Conservation (phyloP, 106 monocot species). For the Agapanthus africanus region DNA sequence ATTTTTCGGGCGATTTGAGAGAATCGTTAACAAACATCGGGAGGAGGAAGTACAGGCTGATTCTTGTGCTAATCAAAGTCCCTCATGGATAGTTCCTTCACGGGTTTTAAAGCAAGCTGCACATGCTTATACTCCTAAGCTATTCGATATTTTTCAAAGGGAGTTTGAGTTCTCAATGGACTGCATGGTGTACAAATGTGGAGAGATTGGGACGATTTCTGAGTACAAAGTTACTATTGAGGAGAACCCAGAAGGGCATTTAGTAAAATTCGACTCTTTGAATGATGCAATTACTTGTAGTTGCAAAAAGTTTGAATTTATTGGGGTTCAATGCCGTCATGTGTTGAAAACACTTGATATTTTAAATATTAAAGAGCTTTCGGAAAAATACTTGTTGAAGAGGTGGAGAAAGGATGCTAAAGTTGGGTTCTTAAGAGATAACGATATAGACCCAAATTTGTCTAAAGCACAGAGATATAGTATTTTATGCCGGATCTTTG, state of each 20-base stretch:
- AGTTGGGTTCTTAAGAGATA: not conserved
- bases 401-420: conserved; percentile 7
- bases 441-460: not conserved
- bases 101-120: conserved; percentile 37
- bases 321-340: conserved; percentile 7
- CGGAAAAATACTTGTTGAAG: not conserved
- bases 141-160: conserved; percentile 31
- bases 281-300: not conserved
- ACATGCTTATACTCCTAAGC: conserved; percentile 24
- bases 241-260: not conserved
- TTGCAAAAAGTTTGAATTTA: conserved; percentile 11
- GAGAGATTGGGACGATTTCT: conserved; percentile 20
- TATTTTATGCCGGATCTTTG: not conserved
- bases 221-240: conserved; percentile 14
- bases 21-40: conserved; percentile 17
- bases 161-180: conserved; percentile 28
- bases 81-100: conserved; percentile 8
- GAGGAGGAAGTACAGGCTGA: conserved; percentile 34
- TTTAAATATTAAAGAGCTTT: conserved; percentile 10
- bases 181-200: conserved; percentile 23
- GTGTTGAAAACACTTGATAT: conserved; percentile 8
- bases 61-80: conserved; percentile 18
- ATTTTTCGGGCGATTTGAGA: conserved; percentile 24
- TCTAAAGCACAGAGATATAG: not conserved
- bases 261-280: not conserved